Conservation (phyloP, 2,329 filamentous ascomycete genomes). For the Elsinoe necatrix region DNA sequence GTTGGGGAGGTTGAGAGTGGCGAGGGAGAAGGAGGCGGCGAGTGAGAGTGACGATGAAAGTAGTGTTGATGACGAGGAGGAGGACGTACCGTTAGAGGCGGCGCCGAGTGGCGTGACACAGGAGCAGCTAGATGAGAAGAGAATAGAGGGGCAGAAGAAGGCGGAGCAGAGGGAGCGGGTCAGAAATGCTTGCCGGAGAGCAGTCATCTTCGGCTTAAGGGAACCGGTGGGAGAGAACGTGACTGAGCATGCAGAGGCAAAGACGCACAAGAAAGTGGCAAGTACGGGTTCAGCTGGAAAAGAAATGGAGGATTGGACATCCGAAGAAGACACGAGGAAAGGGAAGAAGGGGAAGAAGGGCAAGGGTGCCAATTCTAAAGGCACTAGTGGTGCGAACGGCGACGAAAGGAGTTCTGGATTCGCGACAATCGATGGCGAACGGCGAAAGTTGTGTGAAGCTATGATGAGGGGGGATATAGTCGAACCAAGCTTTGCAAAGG, state of each 20-base stretch:
- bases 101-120: constrained; percentile 46
- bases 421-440: constrained; percentile 16
- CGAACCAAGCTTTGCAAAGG: constrained; percentile 53
- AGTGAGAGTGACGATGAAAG: constrained; percentile 15
- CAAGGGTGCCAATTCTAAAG: constrained; percentile 17
- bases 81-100: constrained; percentile 41
- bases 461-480: constrained; percentile 51
- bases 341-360: constrained; percentile 21
- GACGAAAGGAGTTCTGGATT: neutral
- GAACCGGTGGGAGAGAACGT: constrained; percentile 19
- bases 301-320: neutral
- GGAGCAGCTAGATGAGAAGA: constrained; percentile 40
- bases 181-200: constrained; percentile 53
- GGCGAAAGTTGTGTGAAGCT: constrained; percentile 46
- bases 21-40: neutral
- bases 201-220: constrained; percentile 48
- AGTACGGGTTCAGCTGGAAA: neutral
- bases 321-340: constrained; percentile 16
- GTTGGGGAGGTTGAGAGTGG: constrained; percentile 2
- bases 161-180: constrained; percentile 50
- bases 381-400: neutral
- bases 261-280: constrained; percentile 1
- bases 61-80: constrained; percentile 34
- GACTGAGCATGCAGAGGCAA: constrained; percentile 20
- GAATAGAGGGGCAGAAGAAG: constrained; percentile 41